Conservation (phyloP, 2,329 filamentous ascomycete species). For the Talaromyces atroroseus region DNA sequence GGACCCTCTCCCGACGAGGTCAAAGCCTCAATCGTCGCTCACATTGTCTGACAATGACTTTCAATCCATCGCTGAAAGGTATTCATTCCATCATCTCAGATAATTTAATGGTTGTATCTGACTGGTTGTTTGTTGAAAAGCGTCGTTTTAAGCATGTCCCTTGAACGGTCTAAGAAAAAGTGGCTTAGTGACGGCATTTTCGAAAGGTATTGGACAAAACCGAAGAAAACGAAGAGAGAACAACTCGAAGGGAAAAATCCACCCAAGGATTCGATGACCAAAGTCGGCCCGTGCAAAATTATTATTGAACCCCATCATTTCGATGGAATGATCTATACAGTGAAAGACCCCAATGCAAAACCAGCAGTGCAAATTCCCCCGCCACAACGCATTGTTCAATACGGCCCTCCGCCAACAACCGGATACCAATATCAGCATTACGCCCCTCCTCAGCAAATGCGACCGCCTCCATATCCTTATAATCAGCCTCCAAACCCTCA, state of each 20-base stretch:
- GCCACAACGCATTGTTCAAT: constrained; percentile 39
- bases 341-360: constrained; percentile 45
- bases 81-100: constrained; percentile 3
- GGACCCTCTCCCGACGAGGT: constrained; percentile 50
- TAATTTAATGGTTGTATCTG: constrained; percentile 13
- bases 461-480: constrained; percentile 22
- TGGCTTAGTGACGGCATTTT: constrained; percentile 53
- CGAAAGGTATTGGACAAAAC: constrained; percentile 54
- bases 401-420: constrained; percentile 32
- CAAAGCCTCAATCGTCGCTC: constrained; percentile 43
- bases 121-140: constrained; percentile 27
- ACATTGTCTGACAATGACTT: constrained; percentile 50
- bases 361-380: constrained; percentile 34
- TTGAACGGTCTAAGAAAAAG: constrained; percentile 55
- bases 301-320: constrained; percentile 61
- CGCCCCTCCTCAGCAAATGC: constrained; percentile 25
- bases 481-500: constrained; percentile 21
- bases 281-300: constrained; percentile 54
- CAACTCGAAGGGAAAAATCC: constrained; percentile 44
- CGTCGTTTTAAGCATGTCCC: constrained; percentile 52
- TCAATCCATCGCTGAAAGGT: constrained; percentile 56
- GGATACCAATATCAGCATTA: constrained; percentile 41
- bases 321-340: constrained; percentile 52
- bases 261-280: constrained; percentile 49
- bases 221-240: constrained; percentile 50